A percentile compares a stretch with the other conserved stretches of the same genome.
These are phyloP conservation scores for Phanerodontia chrysosporium DNA, from an alignment of 768 basidiomycete species.

Conservation along the genomic window DNA sequence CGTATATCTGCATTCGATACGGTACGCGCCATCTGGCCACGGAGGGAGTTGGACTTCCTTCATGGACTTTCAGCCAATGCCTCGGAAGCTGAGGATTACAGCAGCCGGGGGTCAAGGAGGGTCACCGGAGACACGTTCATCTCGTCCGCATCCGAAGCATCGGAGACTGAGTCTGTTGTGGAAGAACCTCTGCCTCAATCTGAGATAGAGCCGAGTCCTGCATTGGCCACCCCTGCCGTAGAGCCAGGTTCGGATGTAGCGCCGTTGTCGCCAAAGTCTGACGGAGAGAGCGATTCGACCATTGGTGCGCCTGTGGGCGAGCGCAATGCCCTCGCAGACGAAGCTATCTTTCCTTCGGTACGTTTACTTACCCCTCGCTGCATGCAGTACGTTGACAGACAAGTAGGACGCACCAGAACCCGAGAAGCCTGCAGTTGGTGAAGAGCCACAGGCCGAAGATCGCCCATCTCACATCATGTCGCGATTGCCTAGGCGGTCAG, in stretches of 20 bases:
- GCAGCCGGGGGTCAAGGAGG: conserved; percentile 38
- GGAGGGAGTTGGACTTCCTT: conserved; percentile 51
- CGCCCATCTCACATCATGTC: background rate
- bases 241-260: conserved; percentile 9
- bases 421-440: background rate
- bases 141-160: conserved; percentile 71
- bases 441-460: background rate
- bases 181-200: conserved; percentile 18
- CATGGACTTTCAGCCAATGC: conserved; percentile 60
- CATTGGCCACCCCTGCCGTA: conserved; percentile 12
- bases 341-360: conserved; percentile 14
- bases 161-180: conserved; percentile 51
- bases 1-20: conserved; percentile 59
- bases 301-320: conserved; percentile 42
- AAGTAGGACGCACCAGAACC: background rate
- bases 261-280: conserved; percentile 50
- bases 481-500: conserved; percentile 51
- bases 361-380: conserved; percentile 12
- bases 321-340: background rate
- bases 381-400: no score
- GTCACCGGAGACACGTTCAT: conserved; percentile 49
- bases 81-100: conserved; percentile 71
- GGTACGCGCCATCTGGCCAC: conserved; percentile 69
- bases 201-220: conserved; percentile 12
- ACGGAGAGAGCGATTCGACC: conserved; percentile 80